Evolutionary conservation across 441 rosid species (phyloP), one percentile per base, ranked within the genome.

Genomic region (Brassica hybrid): DNA sequence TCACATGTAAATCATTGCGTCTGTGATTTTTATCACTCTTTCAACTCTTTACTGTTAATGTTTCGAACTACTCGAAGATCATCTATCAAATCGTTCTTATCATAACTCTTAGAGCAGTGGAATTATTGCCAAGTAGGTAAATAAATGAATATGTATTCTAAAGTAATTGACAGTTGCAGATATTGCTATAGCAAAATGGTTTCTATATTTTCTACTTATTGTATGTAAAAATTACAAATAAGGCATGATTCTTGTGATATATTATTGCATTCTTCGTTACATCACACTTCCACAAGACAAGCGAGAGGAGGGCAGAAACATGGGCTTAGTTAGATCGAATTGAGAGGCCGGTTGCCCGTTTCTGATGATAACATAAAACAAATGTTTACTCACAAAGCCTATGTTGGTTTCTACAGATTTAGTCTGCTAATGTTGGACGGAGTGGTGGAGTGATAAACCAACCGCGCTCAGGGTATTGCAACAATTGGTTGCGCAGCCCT

Each of bases 1-100:
- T 65, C 67, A 52, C 70, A 71, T 67, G 80, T 77, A 77, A 71
- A 77, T 77, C 80, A 71, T 71, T 61, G 73, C 19, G 75, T 34
- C 38, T 45, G 60, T 67, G 71, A 38, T 70, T 18, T 71, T 70
- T 41, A 30, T 19, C 30, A 71, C 59, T 17, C 36, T 56, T 65
- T 70, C 9, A 64, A 77, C 65, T 62, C 12, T 62, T 67, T 52
- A 34, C 38, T 34, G 38, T 34, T 34, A 8, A 34, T 34, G 9
- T 34, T 34, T 34, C 38, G 48, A 60, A 60, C 63, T 61, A 19
- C 41, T 48, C 11, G 60, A 74, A 65, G 57, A 65, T 4, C 52
- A 48, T 18, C 70, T 65, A 52, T 38, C 60, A 64, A 73, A 30
- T 64, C 36, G 32, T 62, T 62, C 13, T 54, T 69, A 30, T 30